Evolutionary conservation across 441 rosid species (phyloP).

Genomic region (Corymbia calophylla): DNA sequence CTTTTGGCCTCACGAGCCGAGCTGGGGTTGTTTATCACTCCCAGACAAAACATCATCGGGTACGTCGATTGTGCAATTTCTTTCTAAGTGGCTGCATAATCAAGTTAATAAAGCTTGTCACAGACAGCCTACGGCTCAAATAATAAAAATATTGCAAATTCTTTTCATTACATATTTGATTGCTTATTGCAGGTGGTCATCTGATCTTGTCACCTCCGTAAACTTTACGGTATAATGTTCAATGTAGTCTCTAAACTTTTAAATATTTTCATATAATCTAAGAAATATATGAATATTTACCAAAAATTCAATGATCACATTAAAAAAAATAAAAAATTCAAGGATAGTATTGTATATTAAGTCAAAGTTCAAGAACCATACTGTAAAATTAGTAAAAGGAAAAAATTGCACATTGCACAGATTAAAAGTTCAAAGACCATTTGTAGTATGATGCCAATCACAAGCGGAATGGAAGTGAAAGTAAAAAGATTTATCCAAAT

Average conservation of each 20-base stretch:
- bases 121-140: no score
- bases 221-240: background rate
- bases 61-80: background rate
- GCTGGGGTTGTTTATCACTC: conserved; percentile 52
- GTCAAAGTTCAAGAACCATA: background rate
- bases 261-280: background rate
- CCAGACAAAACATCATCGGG: conserved; percentile 68
- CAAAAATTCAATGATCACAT: fast-evolving
- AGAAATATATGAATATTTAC: background rate
- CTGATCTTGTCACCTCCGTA: no score
- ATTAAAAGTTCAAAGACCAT: background rate
- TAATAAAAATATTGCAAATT: no score
- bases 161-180: no score
- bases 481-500: background rate
- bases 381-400: background rate
- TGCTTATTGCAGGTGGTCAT: no score
- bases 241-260: background rate
- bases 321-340: fast-evolving
- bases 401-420: background rate
- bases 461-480: background rate
- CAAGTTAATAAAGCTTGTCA: background rate
- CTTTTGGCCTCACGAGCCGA: conserved; percentile 72
- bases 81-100: background rate
- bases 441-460: background rate
- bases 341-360: fast-evolving